Evolutionary conservation across 2,329 filamentous ascomycete genomes (phyloP), one percentile per base, ranked within the genome.

Genomic region (Fusarium aywerte): DNA sequence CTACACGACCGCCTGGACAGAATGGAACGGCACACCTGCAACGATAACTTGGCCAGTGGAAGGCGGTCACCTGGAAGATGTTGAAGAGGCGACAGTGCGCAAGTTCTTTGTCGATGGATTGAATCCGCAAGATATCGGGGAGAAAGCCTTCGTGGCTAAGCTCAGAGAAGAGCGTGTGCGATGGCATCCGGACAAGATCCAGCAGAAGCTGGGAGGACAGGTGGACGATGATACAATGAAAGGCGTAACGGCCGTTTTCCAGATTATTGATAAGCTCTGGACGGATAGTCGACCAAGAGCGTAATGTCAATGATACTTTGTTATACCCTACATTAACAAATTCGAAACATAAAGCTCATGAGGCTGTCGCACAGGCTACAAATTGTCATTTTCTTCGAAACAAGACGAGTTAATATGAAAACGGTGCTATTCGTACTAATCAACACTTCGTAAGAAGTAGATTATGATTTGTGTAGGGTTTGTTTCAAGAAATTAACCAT

Each of bases 181-280:
- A 16, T 99, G 96, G 96, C 96, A 99, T 81, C 96, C 96, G 5
- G 96, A 99, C 80, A 99, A 98, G 83, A 91, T 98, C 56, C 93
- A 97, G 81, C 96, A 97, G 80, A 87, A 89, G 52, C 89, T 97
- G 62, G 92, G 93, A 4, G 88, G 86, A 0, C 81, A 87, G 60
- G 87, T 97, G 47, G 90, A 94, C 45, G 84, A 88, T 23, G 84
- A 84, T 5, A 87, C 92, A 4, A 89, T 97, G 84, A 88, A 87
- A 74, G 85, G 89, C 53, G 92, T 97, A 39, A 99, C 95, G 12
- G 91, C 92, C 8, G 90, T 97, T 11, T 99, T 98, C 74, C 95
- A 98, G 79, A 89, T 93, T 29, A 85, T 98, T 44, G 96, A 99
- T 80, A 83, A 82, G 50, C 79, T 97, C 72, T 97, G 92, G 91